Base-by-base conservation (phyloP, 1,284 basidiomycete species). In the Meira nashicola region DNA sequence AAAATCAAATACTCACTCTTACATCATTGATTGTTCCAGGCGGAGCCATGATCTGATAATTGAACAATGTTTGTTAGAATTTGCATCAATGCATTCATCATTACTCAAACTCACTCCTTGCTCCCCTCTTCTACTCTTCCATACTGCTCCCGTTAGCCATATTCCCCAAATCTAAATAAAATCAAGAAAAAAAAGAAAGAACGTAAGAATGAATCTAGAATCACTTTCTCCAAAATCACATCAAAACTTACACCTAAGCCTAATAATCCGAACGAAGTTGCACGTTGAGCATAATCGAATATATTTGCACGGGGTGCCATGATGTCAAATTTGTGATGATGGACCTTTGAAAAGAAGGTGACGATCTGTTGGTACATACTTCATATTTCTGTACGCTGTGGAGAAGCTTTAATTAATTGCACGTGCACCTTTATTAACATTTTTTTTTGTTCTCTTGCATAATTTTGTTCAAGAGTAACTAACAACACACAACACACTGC, bases 91-190 rank as follows among this genome's bases (percentile, higher is more conserved):
- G 47, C 21, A 15, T 8, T 33, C 28, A 33, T 33, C 28, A 4
- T 8, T 33, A 33, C 21, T 39, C 17, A 7, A 2, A 33, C 53
- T 39, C 60, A 74, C 72, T 33, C 63, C 33, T 9, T 65, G 57
- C 28, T 73, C 70, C 46, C 65, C 72, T 43, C 72, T 64, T 57
- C 70, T 63, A 39, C 67, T 70, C 66, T 74, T 74, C 65, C 68
- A 74, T 3, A 74, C 72, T 6, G 72, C 72, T 41, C 60, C 72
- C 40, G 70, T 74, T 37, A 73, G 68, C 72, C 72, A 74, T 25
- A 74, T 28, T 23, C 72, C 72, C 70, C 70, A 74, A 33, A 74
- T 56, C 72, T 74, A 51, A 12, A 33, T 39, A 23, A n/a, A 10
- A 37, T 15, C 39, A 1, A 12, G 9, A 40, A 19, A 15, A 2